Evolutionary conservation across 192 early-diverging fungal genomes (phyloP), one percentile per base, ranked within the genome.

Genomic region (Entomortierella chlamydospora): DNA sequence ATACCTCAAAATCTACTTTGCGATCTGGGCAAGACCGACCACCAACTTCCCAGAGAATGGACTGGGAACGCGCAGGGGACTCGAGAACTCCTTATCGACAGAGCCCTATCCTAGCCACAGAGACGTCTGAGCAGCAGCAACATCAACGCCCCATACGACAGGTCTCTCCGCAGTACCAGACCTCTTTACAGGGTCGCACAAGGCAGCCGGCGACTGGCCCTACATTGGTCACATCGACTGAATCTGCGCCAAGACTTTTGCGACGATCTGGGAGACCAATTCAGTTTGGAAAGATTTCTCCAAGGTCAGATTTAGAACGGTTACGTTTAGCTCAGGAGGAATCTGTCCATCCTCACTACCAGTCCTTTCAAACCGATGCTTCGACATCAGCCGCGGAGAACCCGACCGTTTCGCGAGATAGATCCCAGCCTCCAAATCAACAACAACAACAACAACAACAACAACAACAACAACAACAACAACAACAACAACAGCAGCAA

Each of bases 251-350:
- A 6, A 47, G 57, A 17, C 57, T 12, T 25, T n/a, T 60, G 49
- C 39, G 67, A 13, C 57, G 57, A 13, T 61, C 67, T 11, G 57
- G 49, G 26, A 69, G 39, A n/a, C 67, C 67, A 18, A 61, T 69
- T 20, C 67, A 61, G 23, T 51, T 53, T 53, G 67, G 60, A 10
- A 69, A 60, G 37, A 20, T 29, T 42, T 49, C 67, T 12, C 23
- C 30, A n/a, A 33, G 28, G 20, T 51, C 67, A 3, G 67, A 60
- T 22, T 34, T 69, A 29, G 67, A 33, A 23, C 29, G 67, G 33
- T 29, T 69, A 5, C 67, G 58, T 2, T 10, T 61, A 15, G 67
- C 30, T 1, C 67, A 69, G 54, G 67, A 69, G 26, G 57, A 69
- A 34, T 64, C 61, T 3, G 23, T 51, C n/a, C 61, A 25, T 2